Conservation (phyloP, 2,329 filamentous ascomycete species). For the Neocucurbitaria cava region DNA sequence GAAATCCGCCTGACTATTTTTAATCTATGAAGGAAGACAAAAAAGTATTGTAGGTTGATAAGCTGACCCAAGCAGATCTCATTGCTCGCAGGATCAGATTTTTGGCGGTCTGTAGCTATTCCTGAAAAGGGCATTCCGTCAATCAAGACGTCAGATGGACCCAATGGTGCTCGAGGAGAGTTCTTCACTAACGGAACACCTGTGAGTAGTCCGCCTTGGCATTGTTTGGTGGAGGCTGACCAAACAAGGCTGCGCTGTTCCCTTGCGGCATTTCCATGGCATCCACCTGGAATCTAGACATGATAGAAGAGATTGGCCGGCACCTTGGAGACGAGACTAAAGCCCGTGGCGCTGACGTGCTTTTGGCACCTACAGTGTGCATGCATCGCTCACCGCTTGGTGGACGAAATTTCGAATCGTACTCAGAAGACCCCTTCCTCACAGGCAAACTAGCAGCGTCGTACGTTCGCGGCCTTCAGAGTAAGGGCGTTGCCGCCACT, state of each 20-base stretch:
- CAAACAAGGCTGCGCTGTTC: constrained; percentile 71
- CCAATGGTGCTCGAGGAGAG: constrained; percentile 72
- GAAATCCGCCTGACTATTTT: constrained; percentile 9
- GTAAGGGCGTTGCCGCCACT: constrained; percentile 75
- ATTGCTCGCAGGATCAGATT: constrained; percentile 63
- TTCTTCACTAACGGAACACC: constrained; percentile 66
- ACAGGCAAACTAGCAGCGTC: constrained; percentile 76
- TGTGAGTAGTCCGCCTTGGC: constrained; percentile 37
- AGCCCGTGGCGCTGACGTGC: constrained; percentile 74
- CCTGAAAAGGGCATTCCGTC: constrained; percentile 68
- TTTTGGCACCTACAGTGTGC: constrained; percentile 80
- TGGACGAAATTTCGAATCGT: constrained; percentile 87
- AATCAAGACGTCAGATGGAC: constrained; percentile 71
- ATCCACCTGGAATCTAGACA: constrained; percentile 77
- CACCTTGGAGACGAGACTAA: constrained; percentile 75
- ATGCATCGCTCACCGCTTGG: constrained; percentile 83
- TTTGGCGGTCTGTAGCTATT: constrained; percentile 72
- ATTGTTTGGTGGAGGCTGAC: constrained; percentile 16
- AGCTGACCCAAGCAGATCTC: constrained; percentile 44
- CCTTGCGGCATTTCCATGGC: constrained; percentile 81
- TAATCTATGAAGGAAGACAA: constrained; percentile 13
- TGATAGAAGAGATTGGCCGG: constrained; percentile 73
- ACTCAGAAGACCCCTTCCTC: constrained; percentile 81
- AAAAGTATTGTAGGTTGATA: constrained; percentile 10
- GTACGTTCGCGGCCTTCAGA: constrained; percentile 76